Conservation (phyloP, 441 rosid species). For the Euphorbia corollata region DNA sequence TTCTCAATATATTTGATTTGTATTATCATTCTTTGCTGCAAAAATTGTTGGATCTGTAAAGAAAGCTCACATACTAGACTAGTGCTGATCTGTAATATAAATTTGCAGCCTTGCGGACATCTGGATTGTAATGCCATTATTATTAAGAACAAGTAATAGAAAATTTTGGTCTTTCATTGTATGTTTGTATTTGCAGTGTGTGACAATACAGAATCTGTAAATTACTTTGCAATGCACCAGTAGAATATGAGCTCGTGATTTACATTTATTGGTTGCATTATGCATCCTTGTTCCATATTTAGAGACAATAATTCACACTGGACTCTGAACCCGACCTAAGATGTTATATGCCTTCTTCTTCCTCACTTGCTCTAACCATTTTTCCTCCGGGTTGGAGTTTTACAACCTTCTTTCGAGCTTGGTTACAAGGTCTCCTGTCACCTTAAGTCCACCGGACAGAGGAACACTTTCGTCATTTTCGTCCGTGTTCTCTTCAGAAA, state of each 20-base stretch:
- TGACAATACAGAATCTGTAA: too few relatives aligned
- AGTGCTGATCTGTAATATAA: too few relatives aligned
- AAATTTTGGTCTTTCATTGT: neutral
- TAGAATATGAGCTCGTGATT: neutral
- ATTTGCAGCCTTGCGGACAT: neutral
- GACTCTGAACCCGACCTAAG: neutral
- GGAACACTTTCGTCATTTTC: conserved; percentile 4
- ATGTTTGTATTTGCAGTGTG: neutral
- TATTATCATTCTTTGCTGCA: conserved; percentile 48
- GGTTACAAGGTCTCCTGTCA: conserved; percentile 1
- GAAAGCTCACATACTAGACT: neutral
- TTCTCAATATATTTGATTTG: conserved; percentile 35
- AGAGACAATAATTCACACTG: neutral
- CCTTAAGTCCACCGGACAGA: conserved; percentile 7
- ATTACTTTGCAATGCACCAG: too few relatives aligned
- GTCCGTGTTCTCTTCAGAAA: conserved; percentile 7
- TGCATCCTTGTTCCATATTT: neutral
- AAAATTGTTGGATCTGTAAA: conserved; percentile 6
- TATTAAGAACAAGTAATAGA: neutral
- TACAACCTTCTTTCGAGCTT: conserved; percentile 11
- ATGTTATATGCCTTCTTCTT: neutral
- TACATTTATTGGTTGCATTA: neutral
- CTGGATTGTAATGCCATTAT: neutral
- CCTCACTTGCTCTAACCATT: neutral
- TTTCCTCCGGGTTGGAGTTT: neutral